Evolutionary conservation across 805 yeast genomes (phyloP).

Genomic region (Candida golubevii): DNA sequence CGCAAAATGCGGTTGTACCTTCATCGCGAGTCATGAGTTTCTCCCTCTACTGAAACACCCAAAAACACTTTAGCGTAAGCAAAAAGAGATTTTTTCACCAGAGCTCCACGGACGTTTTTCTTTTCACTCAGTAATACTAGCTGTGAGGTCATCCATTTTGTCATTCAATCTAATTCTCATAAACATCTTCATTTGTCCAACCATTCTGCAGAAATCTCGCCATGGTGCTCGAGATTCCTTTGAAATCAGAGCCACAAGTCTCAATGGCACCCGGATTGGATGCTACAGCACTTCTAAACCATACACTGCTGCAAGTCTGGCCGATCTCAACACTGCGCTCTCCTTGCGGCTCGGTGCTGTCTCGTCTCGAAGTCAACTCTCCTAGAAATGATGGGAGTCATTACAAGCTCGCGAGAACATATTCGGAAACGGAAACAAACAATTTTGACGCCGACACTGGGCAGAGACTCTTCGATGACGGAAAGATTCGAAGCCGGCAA

Average conservation of each 20-base stretch:
- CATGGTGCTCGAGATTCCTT: slow-evolving; percentile 34
- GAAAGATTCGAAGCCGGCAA: slow-evolving; percentile 42
- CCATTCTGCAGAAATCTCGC: not conserved
- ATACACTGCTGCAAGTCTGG: slow-evolving; percentile 6
- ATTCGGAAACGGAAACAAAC: slow-evolving; percentile 61
- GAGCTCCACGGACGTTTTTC: too few species aligned
- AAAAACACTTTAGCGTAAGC: too few species aligned
- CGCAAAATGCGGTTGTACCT: slow-evolving; percentile 9
- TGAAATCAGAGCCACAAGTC: slow-evolving; percentile 38
- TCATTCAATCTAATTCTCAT: too few species aligned
- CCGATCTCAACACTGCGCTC: slow-evolving; percentile 6
- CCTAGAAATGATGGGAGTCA: slow-evolving; percentile 7
- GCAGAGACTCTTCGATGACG: slow-evolving; percentile 50
- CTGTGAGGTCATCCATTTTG: too few species aligned
- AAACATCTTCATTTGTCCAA: too few species aligned
- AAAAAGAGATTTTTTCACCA: too few species aligned
- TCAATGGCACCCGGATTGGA: slow-evolving; percentile 19
- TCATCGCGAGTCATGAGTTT: slow-evolving; percentile 4
- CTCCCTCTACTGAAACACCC: not conserved
- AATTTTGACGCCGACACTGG: slow-evolving; percentile 57
- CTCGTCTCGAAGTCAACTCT: slow-evolving; percentile 1
- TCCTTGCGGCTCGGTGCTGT: slow-evolving; percentile 5
- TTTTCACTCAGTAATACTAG: too few species aligned
- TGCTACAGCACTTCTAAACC: slow-evolving; percentile 5
- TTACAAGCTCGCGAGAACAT: slow-evolving; percentile 46